Conservation (phyloP, 108 stramenopile genomes). For the Cylindrotheca closterium region DNA sequence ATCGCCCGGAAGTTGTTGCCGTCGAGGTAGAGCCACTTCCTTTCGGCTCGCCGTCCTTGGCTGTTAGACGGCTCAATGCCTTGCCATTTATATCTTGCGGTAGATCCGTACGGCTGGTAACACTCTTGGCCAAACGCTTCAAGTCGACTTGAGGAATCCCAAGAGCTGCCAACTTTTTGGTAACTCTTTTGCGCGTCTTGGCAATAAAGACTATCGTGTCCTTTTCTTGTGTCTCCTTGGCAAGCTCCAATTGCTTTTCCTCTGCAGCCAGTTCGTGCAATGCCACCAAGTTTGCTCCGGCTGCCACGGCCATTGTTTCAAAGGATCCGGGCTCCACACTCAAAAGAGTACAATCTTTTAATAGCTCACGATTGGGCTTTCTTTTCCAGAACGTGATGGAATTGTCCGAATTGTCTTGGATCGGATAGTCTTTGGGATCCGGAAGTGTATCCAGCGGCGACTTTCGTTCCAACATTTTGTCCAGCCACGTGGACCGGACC, state of each 20-base stretch:
- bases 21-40: neutral
- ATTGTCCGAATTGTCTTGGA: neutral
- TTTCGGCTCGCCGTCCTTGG: neutral
- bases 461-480: conserved; percentile 12
- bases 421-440: neutral
- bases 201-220: neutral
- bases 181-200: neutral
- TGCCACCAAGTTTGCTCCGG: conserved; percentile 17
- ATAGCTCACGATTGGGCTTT: conserved; percentile 14
- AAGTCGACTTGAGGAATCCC: neutral
- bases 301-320: conserved; percentile 7
- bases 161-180: neutral
- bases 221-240: neutral
- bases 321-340: conserved; percentile 14
- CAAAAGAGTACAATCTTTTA: conserved; percentile 10
- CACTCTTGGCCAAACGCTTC: conserved; percentile 3
- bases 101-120: neutral
- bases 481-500: conserved; percentile 16
- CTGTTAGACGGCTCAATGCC: neutral
- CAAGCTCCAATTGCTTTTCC: conserved; percentile 1
- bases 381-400: conserved; percentile 6
- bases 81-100: neutral
- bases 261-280: conserved; percentile 8
- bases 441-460: conserved; percentile 14
- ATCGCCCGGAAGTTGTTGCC: neutral